These are phyloP conservation scores for Kuraishia hungarica DNA, from an alignment of 805 yeast genomes.

Conservation along the genomic window DNA sequence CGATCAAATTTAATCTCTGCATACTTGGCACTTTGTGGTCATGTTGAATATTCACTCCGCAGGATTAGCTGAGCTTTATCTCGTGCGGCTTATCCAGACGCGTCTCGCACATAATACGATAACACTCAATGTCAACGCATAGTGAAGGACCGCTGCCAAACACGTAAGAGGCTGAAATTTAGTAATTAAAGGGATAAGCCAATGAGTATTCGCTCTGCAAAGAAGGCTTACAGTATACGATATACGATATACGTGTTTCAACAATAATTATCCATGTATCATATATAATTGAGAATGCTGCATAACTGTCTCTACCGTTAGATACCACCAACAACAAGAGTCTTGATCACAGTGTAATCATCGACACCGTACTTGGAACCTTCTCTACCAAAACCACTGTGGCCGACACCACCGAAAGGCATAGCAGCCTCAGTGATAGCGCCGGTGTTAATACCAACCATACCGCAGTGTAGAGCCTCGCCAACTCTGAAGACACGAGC, in stretches of 20 bases:
- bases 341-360: slow-evolving; percentile 60
- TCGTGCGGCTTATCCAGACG: not conserved
- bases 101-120: not conserved
- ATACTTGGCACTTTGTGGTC: too few relatives aligned
- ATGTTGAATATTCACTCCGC: not conserved
- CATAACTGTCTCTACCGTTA: slow-evolving; percentile 3
- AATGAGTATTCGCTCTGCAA: too few relatives aligned
- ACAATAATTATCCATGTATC: not conserved
- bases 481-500: slow-evolving; percentile 50
- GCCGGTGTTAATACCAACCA: slow-evolving; percentile 80
- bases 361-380: slow-evolving; percentile 71
- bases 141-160: too few relatives aligned
- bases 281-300: not conserved
- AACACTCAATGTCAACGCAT: not conserved
- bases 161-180: too few relatives aligned
- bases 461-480: slow-evolving; percentile 65
- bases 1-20: too few relatives aligned
- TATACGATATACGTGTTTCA: too few relatives aligned
- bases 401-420: slow-evolving; percentile 73
- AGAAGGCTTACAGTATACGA: too few relatives aligned
- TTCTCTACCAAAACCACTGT: slow-evolving; percentile 77
- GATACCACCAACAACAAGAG: slow-evolving; percentile 43
- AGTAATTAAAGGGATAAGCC: too few relatives aligned
- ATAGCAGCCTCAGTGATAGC: slow-evolving; percentile 58
- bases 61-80: not conserved